Evolutionary conservation across 2,329 filamentous ascomycete genomes (phyloP), one percentile per base, ranked within the genome.

Genomic region (Botryotinia calthae): DNA sequence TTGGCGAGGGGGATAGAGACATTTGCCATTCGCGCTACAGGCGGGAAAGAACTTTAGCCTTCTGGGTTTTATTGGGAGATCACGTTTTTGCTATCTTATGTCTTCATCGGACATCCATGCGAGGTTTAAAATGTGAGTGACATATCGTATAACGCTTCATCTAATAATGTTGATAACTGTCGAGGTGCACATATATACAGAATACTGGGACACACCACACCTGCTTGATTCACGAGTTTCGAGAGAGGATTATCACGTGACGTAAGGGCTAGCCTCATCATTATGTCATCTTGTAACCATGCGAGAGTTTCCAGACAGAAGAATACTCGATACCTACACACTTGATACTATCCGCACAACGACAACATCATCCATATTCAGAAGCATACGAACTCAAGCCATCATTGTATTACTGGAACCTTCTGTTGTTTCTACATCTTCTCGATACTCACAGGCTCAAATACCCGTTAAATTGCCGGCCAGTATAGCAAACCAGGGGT

Each of bases 191-290:
- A 54, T 54, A 54, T n/a, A n/a, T 2, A 18, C 14, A 54, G 25
- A 1, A 18, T n/a, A 54, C 51, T 28, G 25, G 14, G 14, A 18
- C 51, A 1, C 46, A 25, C 9, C n/a, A 28, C 7, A 56, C 51
- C 12, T n/a, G 6, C 48, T n/a, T 51, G 1, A 14, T 51, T 16
- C 7, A 14, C 12, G 10, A n/a, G n/a, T 51, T n/a, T 8, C 37
- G 48, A n/a, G 46, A 51, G 46, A 25, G 4, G n/a, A 0, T 1
- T 8, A 9, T 28, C 51, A 56, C 51, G 51, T 28, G 51, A 56
- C 4, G 8, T 0, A 0, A 56, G 0, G 16, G 14, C 1, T 12
- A 28, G 51, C 51, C 14, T 56, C 3, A 18, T 18, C 16, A 31
- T 56, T 56, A 31, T 56, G 51, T 56, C 51, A 56, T 31, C n/a